Base-by-base conservation (phyloP, 2,329 filamentous ascomycete genomes). In the Penicillium sp. region DNA sequence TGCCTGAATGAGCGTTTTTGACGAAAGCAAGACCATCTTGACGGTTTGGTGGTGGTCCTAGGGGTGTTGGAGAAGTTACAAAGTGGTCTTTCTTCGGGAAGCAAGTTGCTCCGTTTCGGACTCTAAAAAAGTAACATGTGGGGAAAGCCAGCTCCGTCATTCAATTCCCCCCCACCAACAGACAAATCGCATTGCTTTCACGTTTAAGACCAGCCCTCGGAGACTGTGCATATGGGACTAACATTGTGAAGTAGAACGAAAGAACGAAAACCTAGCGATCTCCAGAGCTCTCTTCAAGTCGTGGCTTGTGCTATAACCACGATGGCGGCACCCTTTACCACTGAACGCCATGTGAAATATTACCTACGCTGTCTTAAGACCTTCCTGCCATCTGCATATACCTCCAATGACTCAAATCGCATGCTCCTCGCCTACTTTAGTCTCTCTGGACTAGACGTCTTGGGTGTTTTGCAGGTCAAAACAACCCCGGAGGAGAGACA, bases 391-490 rank as follows among this genome's bases (percentile, higher is more conserved):
- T 82, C 86, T 44, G 82, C 85, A 59, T 99, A 97, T 78, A 95
- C 90, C 15, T 82, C 86, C 71, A 94, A 89, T 72, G 94, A 99
- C 77, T 91, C 91, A 64, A 93, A 88, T 67, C 92, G 94, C 67
- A 89, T 97, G 79, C 89, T 89, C 5, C 85, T 97, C 52, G 92
- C 86, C 63, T 96, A 88, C 79, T 96, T 99, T 79, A 92, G 89
- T 63, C 78, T 97, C 66, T 88, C 90, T 7, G 90, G 91, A 1
- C 81, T 96, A 47, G 91, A 96, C 69, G 77, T 97, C 1, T 85
- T 99, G 27, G 86, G 84, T 12, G 81, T 82, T 1, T 78, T 90
- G 37, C 73, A 83, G 5, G 75, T 78, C 48, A 79, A 82, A 43
- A 79, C 86, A 20, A 79, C 79, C 2, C 60, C 70, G 2, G 76